Evolutionary conservation across 257 asterid genomes (phyloP), one percentile per base, ranked within the genome.

Genomic region (Solanum appendiculatum): DNA sequence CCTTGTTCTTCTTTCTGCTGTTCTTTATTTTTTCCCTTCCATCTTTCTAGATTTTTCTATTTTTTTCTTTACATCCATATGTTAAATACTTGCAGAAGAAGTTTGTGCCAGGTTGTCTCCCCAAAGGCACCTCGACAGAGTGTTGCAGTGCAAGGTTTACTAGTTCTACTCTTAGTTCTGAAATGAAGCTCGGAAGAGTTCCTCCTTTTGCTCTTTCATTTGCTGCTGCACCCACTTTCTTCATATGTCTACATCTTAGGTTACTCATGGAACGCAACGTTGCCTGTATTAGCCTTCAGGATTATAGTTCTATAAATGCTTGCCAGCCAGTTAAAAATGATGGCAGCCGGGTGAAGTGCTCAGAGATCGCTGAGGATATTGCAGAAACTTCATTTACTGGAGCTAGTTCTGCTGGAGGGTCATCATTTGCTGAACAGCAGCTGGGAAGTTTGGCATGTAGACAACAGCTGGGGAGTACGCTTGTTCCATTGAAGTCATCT

Each of bases 121-220:
- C 98, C 15, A 82, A 85, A 89, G 93, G 93, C 89, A 86, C 88
- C 85, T 85, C 93, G 18, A 90, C 88, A 88, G 96, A 93, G 87
- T 90, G 91, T 85, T 86, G 75, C 69, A 91, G 86, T 78, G 83
- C 87, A 83, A 89, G 90, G 88, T 86, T 72, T 85, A 85, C 77
- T 64, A 91, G 56, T 44, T 84, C 94, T 83, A 87, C 93, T 86
- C 87, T 88, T 89, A 84, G 83, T 85, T 89, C 90, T 87, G 87
- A 93, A 77, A 70, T 86, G 73, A 91, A 88, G 89, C 91, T 66
- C 2, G 89, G 93, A 85, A 89, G 85, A 51, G 74, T 89, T 88
- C 93, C 92, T 77, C 85, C 87, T 86, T 91, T 91, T 91, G 89
- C 93, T 89, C 75, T 92, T 87, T 86, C 94, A 72, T 93, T 90